Evolutionary conservation across 306 rosid species (phyloP).

Genomic region (Cicer judaicum): DNA sequence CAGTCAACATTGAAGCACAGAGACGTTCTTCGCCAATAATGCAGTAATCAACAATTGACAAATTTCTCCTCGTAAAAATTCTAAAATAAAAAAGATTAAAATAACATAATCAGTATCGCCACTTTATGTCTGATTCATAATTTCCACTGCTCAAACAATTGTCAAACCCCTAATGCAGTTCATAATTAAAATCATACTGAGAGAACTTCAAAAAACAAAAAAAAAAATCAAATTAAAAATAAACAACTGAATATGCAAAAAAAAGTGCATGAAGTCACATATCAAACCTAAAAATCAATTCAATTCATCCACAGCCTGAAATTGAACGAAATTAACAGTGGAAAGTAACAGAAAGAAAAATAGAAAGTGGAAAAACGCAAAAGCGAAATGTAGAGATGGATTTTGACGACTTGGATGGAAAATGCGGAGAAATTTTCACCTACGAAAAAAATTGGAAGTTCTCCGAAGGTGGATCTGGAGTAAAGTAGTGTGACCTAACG

Average conservation of each 20-base stretch:
- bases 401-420: neutral
- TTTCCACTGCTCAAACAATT: neutral
- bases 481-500: neutral
- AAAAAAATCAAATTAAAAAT: neutral
- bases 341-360: neutral
- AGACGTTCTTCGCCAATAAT: constrained; percentile 12
- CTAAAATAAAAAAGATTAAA: constrained; percentile 3
- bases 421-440: constrained; percentile 27
- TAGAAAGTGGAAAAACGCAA: neutral
- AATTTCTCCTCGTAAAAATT: neutral
- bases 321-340: neutral
- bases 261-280: neutral
- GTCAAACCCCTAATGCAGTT: constrained; percentile 24
- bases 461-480: constrained; percentile 23
- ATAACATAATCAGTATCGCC: neutral
- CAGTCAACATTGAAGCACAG: constrained; percentile 24
- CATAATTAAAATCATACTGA: neutral
- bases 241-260: neutral
- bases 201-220: neutral
- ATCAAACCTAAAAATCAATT: constrained; percentile 14
- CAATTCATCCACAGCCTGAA: neutral
- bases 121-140: too few relatives aligned
- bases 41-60: constrained; percentile 8
- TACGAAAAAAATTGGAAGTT: neutral
- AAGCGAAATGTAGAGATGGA: constrained; percentile 12